phyloP scores from a whole-genome alignment of 78 protist species.

The Cavenderia fasciculata region DNA sequence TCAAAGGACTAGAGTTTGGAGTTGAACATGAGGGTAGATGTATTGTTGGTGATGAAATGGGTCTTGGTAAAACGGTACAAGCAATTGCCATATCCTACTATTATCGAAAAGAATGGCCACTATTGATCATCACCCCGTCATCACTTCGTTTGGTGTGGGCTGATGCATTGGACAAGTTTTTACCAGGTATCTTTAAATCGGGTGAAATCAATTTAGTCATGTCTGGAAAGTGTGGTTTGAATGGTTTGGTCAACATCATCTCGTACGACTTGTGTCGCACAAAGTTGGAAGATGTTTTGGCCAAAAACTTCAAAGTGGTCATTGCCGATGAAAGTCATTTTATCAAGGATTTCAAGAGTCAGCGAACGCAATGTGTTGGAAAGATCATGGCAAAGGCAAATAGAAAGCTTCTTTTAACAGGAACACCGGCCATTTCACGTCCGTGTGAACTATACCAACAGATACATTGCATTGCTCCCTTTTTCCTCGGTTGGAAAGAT shows the following conservation, averaged over 20 bases:
- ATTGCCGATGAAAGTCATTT: conserved; percentile 87
- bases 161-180: conserved; percentile 41
- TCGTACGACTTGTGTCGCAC: conserved; percentile 54
- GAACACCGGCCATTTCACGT: conserved; percentile 92
- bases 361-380: conserved; percentile 62
- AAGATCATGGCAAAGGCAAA: conserved; percentile 45
- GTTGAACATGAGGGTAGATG: conserved; percentile 41
- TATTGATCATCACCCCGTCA: conserved; percentile 75
- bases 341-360: conserved; percentile 71
- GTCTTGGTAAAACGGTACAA: conserved; percentile 88
- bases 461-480: conserved; percentile 37
- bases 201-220: conserved; percentile 53
- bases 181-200: background rate
- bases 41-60: conserved; percentile 88
- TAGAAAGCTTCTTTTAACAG: conserved; percentile 81
- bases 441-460: conserved; percentile 92
- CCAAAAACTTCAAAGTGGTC: conserved; percentile 48
- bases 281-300: background rate
- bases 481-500: conserved; percentile 16
- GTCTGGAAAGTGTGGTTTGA: conserved; percentile 75
- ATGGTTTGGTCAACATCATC: conserved; percentile 73
- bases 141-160: conserved; percentile 78
- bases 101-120: conserved; percentile 84
- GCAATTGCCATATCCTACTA: conserved; percentile 75
- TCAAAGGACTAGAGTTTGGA: conserved; percentile 57